A percentile compares a stretch with the other conserved stretches of the same genome.
Conservation (phyloP, 345 rosid species). For the Ceriops zippeliana region DNA sequence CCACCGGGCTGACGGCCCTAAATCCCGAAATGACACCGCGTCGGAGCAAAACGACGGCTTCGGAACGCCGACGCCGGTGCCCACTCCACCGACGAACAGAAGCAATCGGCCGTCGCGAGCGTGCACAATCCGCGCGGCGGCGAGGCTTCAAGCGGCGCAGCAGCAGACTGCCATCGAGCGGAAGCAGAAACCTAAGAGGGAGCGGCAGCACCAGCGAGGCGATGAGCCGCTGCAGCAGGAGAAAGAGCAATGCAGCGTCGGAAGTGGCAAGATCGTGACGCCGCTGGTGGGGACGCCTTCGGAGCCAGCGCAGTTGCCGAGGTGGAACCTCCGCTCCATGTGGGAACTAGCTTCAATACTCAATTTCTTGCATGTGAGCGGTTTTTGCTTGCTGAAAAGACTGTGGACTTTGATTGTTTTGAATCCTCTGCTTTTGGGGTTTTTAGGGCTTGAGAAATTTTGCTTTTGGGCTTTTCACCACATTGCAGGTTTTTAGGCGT, state of each 20-base stretch:
- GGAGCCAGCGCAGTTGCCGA: conserved; percentile 74
- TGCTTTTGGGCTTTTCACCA: background rate
- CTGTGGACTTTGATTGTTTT: conserved; percentile 16
- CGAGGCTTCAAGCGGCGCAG: conserved; percentile 60
- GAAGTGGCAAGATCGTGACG: conserved; percentile 62
- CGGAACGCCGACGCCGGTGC: conserved; percentile 16
- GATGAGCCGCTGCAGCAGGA: conserved; percentile 29
- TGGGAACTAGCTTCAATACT: conserved; percentile 97
- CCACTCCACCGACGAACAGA: conserved; percentile 30
- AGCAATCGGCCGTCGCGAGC: conserved; percentile 95
- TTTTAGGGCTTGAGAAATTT: conserved; percentile 6
- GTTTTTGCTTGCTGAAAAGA: conserved; percentile 14
- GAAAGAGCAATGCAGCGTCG: conserved; percentile 50
- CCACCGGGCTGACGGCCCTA: conserved; percentile 29
- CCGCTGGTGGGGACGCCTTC: conserved; percentile 61
- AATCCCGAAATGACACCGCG: conserved; percentile 24
- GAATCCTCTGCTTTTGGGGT: conserved; percentile 10
- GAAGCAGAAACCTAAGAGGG: conserved; percentile 53
- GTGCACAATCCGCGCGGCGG: conserved; percentile 81
- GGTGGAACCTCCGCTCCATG: conserved; percentile 96
- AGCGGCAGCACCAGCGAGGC: conserved; percentile 30
- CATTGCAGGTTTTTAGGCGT: conserved; percentile 73
- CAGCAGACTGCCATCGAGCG: conserved; percentile 55
- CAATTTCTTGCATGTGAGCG: conserved; percentile 92
- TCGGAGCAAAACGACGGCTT: conserved; percentile 15